A percentile compares a stretch with the other conserved stretches of the same genome.
Conservation (phyloP, 805 yeast genomes). For the Candida hungchunana region DNA sequence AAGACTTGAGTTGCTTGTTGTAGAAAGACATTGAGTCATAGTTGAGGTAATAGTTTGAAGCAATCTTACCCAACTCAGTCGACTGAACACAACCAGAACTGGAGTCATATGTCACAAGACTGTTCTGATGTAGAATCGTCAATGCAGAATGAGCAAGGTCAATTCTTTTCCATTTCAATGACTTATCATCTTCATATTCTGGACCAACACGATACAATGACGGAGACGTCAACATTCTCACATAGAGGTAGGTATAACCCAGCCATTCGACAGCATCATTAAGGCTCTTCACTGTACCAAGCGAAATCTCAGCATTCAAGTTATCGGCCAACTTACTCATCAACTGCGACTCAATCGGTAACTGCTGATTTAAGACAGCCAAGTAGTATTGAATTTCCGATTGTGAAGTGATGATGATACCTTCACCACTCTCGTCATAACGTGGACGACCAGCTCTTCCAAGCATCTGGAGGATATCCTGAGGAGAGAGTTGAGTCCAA, state of each 20-base stretch:
- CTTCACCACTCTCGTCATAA: constrained; percentile 89
- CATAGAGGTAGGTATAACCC: constrained; percentile 69
- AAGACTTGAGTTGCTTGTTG: constrained; percentile 56
- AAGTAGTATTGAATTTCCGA: constrained; percentile 83
- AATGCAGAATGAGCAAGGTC: constrained; percentile 80
- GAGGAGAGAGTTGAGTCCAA: constrained; percentile 92
- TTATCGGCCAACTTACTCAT: constrained; percentile 66
- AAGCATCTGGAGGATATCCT: constrained; percentile 93
- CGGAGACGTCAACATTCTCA: constrained; percentile 75
- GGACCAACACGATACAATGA: constrained; percentile 70
- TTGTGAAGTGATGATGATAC: constrained; percentile 85
- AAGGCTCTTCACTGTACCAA: constrained; percentile 57
- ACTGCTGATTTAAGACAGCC: constrained; percentile 84
- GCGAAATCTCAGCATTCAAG: constrained; percentile 81
- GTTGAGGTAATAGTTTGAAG: constrained; percentile 82
- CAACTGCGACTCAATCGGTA: constrained; percentile 89
- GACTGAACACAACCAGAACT: constrained; percentile 44
- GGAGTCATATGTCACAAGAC: constrained; percentile 57
- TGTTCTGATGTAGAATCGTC: constrained; percentile 46
- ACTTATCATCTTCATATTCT: constrained; percentile 49
- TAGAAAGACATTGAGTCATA: constrained; percentile 69
- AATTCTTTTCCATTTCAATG: constrained; percentile 47
- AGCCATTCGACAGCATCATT: constrained; percentile 80
- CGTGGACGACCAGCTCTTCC: constrained; percentile 98
- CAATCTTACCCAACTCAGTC: constrained; percentile 75